Percentiles rank a stretch among this genome's conserved stretches.
phyloP scores from a whole-genome alignment of 2,329 filamentous ascomycete species.

The Incumbomyces lentus region DNA sequence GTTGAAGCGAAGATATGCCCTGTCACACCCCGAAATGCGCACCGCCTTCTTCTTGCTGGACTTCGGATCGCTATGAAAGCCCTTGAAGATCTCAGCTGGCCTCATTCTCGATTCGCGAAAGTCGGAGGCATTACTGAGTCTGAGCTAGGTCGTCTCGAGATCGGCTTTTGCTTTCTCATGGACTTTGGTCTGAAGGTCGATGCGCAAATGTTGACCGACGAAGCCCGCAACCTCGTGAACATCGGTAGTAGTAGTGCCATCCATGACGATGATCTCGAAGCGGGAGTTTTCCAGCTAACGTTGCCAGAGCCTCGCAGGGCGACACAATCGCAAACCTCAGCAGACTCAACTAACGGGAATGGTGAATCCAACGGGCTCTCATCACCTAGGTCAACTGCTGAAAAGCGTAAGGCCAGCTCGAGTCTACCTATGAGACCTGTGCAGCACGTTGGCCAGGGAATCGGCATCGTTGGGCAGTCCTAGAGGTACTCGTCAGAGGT shows the following conservation, averaged over 20 bases:
- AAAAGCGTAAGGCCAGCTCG: conserved; percentile 21
- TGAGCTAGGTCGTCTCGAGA: conserved; percentile 76
- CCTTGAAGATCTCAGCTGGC: conserved; percentile 82
- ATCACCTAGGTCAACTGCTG: conserved; percentile 3
- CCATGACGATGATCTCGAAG: neutral
- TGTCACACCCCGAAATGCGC: conserved; percentile 73
- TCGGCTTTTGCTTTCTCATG: conserved; percentile 79
- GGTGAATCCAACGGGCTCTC: neutral
- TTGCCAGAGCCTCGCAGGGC: neutral
- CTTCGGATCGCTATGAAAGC: conserved; percentile 87
- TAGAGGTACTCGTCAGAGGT: neutral
- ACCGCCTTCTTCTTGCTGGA: conserved; percentile 74
- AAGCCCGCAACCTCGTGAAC: conserved; percentile 28
- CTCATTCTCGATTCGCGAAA: conserved; percentile 70
- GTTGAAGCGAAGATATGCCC: conserved; percentile 67
- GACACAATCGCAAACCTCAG: neutral
- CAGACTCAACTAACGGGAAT: neutral
- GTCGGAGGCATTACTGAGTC: conserved; percentile 78
- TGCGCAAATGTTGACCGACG: conserved; percentile 43
- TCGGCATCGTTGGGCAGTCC: conserved; percentile 6
- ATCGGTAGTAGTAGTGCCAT: conserved; percentile 2
- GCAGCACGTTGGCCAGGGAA: conserved; percentile 9
- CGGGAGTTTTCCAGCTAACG: neutral
- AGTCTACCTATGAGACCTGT: conserved; percentile 17
- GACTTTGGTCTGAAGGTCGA: conserved; percentile 68